Conservation (phyloP, 2,329 filamentous ascomycete species). For the Alternaria infectoria region DNA sequence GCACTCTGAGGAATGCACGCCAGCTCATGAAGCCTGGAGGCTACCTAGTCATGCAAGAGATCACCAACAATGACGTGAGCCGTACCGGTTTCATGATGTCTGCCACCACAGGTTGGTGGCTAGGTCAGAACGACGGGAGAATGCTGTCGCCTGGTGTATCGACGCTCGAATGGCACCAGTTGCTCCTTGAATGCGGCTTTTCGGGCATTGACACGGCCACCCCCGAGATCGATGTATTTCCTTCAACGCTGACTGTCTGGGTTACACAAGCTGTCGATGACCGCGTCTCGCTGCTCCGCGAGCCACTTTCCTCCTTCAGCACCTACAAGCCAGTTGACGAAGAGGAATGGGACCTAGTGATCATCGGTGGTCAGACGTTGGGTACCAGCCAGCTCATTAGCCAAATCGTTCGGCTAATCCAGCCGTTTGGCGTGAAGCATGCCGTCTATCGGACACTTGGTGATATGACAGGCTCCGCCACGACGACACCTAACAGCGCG, state of each 20-base stretch:
- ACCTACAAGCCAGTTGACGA: neutral
- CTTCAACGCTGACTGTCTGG: neutral
- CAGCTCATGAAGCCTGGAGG: conserved; percentile 49
- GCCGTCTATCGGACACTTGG: conserved; percentile 1
- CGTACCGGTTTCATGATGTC: neutral
- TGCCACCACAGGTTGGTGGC: conserved; percentile 48
- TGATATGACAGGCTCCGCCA: neutral
- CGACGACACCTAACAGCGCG: neutral
- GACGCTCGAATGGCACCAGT: conserved; percentile 32
- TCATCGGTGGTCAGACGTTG: neutral
- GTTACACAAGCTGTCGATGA: conserved; percentile 6
- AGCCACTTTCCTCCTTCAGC: neutral
- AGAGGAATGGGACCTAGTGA: neutral
- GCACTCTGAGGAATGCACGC: conserved; percentile 16
- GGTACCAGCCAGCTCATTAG: neutral
- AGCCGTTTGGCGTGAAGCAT: neutral
- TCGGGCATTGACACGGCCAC: neutral
- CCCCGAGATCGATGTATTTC: neutral
- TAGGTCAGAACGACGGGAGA: conserved; percentile 10
- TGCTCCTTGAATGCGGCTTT: neutral
- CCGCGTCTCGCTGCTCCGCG: neutral
- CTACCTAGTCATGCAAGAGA: conserved; percentile 47
- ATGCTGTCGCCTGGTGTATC: neutral
- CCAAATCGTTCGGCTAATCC: neutral
- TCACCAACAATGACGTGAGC: neutral